Conservation (phyloP, 139 green algal species). For the Coccomyxa sp. region DNA sequence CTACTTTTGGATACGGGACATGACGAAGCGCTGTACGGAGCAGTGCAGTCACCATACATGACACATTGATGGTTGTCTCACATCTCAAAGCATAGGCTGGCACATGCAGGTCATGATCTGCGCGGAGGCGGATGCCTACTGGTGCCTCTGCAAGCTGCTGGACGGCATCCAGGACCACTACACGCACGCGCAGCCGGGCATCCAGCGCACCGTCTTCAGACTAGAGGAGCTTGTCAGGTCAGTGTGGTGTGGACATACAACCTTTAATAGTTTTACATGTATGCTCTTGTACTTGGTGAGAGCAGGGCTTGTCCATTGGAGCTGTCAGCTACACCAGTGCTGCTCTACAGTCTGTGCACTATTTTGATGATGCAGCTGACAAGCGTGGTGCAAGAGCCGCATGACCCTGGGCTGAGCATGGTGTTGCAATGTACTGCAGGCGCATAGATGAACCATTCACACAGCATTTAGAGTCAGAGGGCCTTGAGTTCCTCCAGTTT, state of each 20-base stretch:
- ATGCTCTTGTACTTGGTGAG: neutral
- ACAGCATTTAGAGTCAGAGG: conserved; percentile 74
- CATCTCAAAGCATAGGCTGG: too few relatives aligned
- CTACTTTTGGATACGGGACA: too few relatives aligned
- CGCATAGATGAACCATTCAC: conserved; percentile 47
- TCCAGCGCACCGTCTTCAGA: conserved; percentile 87
- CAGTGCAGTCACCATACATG: too few relatives aligned
- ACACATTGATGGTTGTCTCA: too few relatives aligned
- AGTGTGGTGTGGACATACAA: neutral
- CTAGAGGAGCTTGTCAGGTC: conserved; percentile 80
- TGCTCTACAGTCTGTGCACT: neutral
- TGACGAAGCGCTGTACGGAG: too few relatives aligned
- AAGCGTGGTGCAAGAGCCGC: neutral
- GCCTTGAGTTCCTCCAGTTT: conserved; percentile 96
- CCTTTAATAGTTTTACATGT: neutral
- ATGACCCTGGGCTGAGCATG: neutral
- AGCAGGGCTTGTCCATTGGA: neutral
- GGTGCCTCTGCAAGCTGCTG: conserved; percentile 77
- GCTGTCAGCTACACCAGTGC: too few relatives aligned
- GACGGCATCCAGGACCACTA: conserved; percentile 97
- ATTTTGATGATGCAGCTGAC: neutral
- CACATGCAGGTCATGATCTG: conserved; percentile 22
- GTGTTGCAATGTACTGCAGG: conserved; percentile 19
- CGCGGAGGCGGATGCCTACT: conserved; percentile 96
- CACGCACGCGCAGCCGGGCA: conserved; percentile 95